Evolutionary conservation across 495 filamentous ascomycete species (phyloP).

Genomic region (Tuber umbilicatum): DNA sequence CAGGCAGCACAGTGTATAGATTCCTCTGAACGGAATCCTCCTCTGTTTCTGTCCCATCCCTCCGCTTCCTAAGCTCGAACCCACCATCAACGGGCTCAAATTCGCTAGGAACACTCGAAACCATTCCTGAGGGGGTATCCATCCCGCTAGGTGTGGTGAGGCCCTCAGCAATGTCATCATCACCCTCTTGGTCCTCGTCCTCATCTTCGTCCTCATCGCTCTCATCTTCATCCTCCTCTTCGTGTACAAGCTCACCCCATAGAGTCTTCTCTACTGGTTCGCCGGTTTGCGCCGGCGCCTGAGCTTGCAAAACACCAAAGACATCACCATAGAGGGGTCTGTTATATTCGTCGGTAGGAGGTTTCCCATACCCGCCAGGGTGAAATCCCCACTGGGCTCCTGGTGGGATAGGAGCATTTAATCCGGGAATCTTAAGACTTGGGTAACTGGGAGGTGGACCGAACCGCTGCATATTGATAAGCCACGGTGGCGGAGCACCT

Average conservation of each 20-base stretch:
- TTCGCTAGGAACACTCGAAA: constrained; percentile 71
- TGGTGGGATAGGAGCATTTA: constrained; percentile 91
- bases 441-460: constrained; percentile 92
- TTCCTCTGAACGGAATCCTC: constrained; percentile 63
- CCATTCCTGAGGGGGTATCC: constrained; percentile 75
- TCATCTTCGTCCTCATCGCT: constrained; percentile 64
- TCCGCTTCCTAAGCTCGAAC: constrained; percentile 83
- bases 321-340: constrained; percentile 87
- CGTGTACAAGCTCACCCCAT: constrained; percentile 89
- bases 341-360: constrained; percentile 86
- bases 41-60: constrained; percentile 81
- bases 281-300: constrained; percentile 50
- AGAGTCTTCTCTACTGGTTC: constrained; percentile 81
- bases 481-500: constrained; percentile 90
- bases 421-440: constrained; percentile 80
- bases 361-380: constrained; percentile 92
- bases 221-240: constrained; percentile 73
- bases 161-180: constrained; percentile 59
- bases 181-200: constrained; percentile 68
- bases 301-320: constrained; percentile 70
- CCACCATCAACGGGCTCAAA: constrained; percentile 68
- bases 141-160: constrained; percentile 67
- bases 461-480: constrained; percentile 91
- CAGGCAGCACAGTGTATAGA: constrained; percentile 84
- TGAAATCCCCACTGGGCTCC: constrained; percentile 94